phyloP scores from a whole-genome alignment of 192 early-diverging fungal genomes.

The Funneliformis geosporum region DNA sequence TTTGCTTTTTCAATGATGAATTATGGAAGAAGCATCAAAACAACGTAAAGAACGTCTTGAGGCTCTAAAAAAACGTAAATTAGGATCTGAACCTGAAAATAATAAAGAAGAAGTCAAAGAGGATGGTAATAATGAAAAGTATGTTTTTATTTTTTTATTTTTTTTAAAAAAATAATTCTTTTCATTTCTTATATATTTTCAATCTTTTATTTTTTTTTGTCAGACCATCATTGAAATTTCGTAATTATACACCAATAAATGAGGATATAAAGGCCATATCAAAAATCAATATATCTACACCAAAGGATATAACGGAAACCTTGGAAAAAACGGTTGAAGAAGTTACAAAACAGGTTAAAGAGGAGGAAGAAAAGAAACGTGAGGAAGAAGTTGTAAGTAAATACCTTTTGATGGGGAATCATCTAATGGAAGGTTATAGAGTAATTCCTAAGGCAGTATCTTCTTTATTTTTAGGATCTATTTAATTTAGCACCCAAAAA shows the following conservation, averaged over 20 bases:
- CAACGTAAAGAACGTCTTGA: slow-evolving; percentile 70
- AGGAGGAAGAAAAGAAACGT: slow-evolving; percentile 56
- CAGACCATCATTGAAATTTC: slow-evolving; percentile 44
- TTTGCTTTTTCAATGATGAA: not conserved
- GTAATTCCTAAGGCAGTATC: not conserved
- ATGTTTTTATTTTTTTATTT: slow-evolving; percentile 9
- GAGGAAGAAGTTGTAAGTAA: slow-evolving; percentile 63
- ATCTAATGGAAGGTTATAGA: not conserved
- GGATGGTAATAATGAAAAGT: slow-evolving; percentile 23
- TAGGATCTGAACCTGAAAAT: slow-evolving; percentile 23
- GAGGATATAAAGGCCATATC: slow-evolving; percentile 47
- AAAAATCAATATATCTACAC: slow-evolving; percentile 47
- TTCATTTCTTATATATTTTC: not conserved
- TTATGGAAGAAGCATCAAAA: slow-evolving; percentile 62
- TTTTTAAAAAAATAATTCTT: not conserved
- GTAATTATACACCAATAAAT: slow-evolving; percentile 58
- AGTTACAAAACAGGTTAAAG: slow-evolving; percentile 51
- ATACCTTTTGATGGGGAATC: slow-evolving; percentile 3
- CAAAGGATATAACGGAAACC: slow-evolving; percentile 48
- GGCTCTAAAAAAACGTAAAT: slow-evolving; percentile 59
- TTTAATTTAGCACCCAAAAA: slow-evolving; percentile 81
- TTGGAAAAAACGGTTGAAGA: slow-evolving; percentile 56
- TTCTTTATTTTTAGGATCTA: slow-evolving; percentile 60
- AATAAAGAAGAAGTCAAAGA: slow-evolving; percentile 7
- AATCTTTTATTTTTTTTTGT: not conserved